Conservation (phyloP, 495 filamentous ascomycete genomes). For the Penicillium chermesinum region DNA sequence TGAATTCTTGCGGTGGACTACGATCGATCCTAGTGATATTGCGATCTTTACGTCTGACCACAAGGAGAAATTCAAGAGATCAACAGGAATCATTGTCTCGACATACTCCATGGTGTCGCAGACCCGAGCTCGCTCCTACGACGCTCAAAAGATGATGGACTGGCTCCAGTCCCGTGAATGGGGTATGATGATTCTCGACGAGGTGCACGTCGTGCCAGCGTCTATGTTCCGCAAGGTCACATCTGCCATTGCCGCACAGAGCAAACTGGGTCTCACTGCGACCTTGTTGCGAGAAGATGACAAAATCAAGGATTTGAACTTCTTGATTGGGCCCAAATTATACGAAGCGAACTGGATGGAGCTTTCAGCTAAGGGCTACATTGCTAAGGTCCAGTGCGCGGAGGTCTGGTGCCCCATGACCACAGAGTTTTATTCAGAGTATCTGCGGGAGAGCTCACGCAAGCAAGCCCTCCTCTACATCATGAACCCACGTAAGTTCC, state of each 20-base stretch:
- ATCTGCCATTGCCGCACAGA: slow-evolving; percentile 83
- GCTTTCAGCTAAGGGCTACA: slow-evolving; percentile 91
- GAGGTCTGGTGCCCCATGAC: slow-evolving; percentile 99
- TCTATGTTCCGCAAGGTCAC: slow-evolving; percentile 94
- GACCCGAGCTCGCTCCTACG: slow-evolving; percentile 77
- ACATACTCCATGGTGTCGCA: slow-evolving; percentile 98
- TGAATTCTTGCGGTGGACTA: slow-evolving; percentile 97
- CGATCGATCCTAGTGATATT: slow-evolving; percentile 89
- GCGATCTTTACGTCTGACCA: slow-evolving; percentile 92
- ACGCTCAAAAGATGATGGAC: slow-evolving; percentile 97
- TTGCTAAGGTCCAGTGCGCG: slow-evolving; percentile 94
- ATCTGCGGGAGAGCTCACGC: slow-evolving; percentile 66
- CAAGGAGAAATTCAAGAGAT: slow-evolving; percentile 83
- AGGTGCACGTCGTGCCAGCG: slow-evolving; percentile 97
- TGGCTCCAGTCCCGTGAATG: slow-evolving; percentile 89
- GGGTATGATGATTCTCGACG: slow-evolving; percentile 96
- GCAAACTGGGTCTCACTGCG: slow-evolving; percentile 93
- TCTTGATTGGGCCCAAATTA: slow-evolving; percentile 93
- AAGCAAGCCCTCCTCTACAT: slow-evolving; percentile 78
- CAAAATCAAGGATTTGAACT: slow-evolving; percentile 96
- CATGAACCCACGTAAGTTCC: slow-evolving; percentile 97
- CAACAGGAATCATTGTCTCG: slow-evolving; percentile 91
- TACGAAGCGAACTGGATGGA: slow-evolving; percentile 99
- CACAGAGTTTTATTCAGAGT: slow-evolving; percentile 94
- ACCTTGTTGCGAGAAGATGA: slow-evolving; percentile 95